Base-by-base conservation (phyloP, 1,284 basidiomycete species). In the Polyporus tsugae region DNA sequence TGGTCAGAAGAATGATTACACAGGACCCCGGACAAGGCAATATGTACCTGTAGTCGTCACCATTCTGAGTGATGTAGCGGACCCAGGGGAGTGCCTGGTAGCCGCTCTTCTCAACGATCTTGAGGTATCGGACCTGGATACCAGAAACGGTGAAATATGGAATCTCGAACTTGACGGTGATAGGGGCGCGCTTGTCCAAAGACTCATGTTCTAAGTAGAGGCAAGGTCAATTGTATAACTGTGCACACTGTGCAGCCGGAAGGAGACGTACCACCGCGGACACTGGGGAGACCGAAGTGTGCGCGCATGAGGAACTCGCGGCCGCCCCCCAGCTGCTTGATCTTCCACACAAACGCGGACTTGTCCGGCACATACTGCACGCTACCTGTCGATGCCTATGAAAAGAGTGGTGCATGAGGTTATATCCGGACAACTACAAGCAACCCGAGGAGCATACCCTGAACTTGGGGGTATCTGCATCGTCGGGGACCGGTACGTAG, bases 21-120 rank as follows among this genome's bases (percentile, higher is more conserved):
- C 10, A 11, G n/a, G 46, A 49, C 1, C 22, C 19, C n/a, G 6
- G 22, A 49, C 11, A 49, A 25, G 9, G 22, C 22, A 4, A 49
- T 25, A 22, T 10, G 22, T 65, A 93, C 93, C 92, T 95, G 78
- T 98, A 98, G 80, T 99, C 97, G 78, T 98, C 97, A 22, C 97
- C 97, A 75, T 98, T 96, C 82, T 97, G 94, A 4, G 95, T 97
- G 75, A 98, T 97, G 80, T 97, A 97, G 70, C 94, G 84, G 67
- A 96, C 95, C 94, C 94, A 96, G 3, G 94, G 95, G 68, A 97
- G 81, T 0, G 96, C 95, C 80, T 98, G 95, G 79, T 97, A 98
- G 22, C 96, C 97, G 67, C 94, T 96, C 87, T 99, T 99, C 81
- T 99, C 98, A 0, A 99, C 96, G 65, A 99, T 97, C 83, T 99